Base-by-base conservation (phyloP, 768 basidiomycete genomes). In the Cystoderma amianthinum region DNA sequence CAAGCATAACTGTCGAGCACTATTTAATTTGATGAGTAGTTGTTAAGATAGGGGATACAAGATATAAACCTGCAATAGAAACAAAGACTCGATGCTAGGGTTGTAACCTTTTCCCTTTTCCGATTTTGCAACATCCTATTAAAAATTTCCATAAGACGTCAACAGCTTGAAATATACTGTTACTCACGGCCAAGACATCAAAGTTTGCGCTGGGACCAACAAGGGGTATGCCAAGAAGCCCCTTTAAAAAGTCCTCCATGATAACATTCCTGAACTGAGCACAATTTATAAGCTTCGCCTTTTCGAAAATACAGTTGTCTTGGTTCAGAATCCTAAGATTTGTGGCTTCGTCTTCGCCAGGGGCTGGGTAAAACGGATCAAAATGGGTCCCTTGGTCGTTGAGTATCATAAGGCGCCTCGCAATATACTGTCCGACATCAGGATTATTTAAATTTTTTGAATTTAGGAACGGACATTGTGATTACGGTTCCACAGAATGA, bases 301-400 rank as follows among this genome's bases (percentile, higher is more conserved):
- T 46, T 16, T 51, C 18, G 42, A 57, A 59, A n/a, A 59, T 57
- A 17, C 54, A 47, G 20, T 57, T 43, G 36, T 59, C 57, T 44
- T 59, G 54, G 13, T 35, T 30, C n/a, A 34, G 21, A 23, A 52
- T 17, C 12, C 16, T 3, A 3, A 36, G n/a, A 12, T 32, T 36
- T 13, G 44, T 13, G 5, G 22, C 17, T 9, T 45, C 42, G 21
- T 51, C 46, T 4, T 24, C 17, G 15, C 21, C 35, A 19, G 1
- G 9, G 6, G 19, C 13, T 15, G 38, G 4, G 4, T 33, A 33
- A 11, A 43, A 28, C 7, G 54, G 49, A 19, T 53, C 39, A 13
- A 40, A 15, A 38, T 49, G 43, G 24, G 36, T 30, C 23, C 50
- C 45, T 23, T 56, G 50, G 25, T 46, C 44, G 21, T 44, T 39